Evolutionary conservation across 495 filamentous ascomycete species (phyloP).

Genomic region (Lophiotrema nucula): DNA sequence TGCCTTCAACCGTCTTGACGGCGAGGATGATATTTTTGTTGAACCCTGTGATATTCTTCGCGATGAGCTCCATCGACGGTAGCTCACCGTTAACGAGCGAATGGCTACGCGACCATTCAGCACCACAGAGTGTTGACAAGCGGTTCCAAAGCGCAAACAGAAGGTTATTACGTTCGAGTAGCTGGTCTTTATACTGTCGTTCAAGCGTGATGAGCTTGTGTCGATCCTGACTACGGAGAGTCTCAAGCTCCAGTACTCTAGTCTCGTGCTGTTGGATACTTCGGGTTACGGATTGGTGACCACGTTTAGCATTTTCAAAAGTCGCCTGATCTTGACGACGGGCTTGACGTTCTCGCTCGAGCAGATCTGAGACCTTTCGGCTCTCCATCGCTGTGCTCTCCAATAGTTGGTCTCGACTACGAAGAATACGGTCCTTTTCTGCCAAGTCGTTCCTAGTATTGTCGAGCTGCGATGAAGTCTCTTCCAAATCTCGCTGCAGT

Average conservation of each 20-base stretch:
- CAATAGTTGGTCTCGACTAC: conserved; percentile 86
- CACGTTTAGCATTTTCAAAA: conserved; percentile 82
- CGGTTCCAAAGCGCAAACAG: conserved; percentile 84
- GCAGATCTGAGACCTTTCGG: conserved; percentile 77
- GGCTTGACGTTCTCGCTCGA: conserved; percentile 85
- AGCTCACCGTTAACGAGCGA: conserved; percentile 83
- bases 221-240: conserved; percentile 66
- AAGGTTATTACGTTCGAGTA: conserved; percentile 84
- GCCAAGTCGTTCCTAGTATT: conserved; percentile 67
- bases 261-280: conserved; percentile 81
- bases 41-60: conserved; percentile 74
- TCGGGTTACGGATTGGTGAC: conserved; percentile 76
- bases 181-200: conserved; percentile 75
- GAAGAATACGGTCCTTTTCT: conserved; percentile 85
- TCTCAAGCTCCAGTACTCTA: conserved; percentile 81
- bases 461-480: conserved; percentile 77
- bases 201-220: conserved; percentile 73
- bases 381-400: conserved; percentile 86
- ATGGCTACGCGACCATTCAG: conserved; percentile 89
- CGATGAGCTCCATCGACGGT: conserved; percentile 75
- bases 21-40: conserved; percentile 83
- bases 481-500: conserved; percentile 83
- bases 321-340: conserved; percentile 81
- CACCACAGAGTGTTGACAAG: conserved; percentile 79
- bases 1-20: conserved; percentile 80